phyloP scores from a whole-genome alignment of 305 asterid species.

The Fraxinus platypoda region DNA sequence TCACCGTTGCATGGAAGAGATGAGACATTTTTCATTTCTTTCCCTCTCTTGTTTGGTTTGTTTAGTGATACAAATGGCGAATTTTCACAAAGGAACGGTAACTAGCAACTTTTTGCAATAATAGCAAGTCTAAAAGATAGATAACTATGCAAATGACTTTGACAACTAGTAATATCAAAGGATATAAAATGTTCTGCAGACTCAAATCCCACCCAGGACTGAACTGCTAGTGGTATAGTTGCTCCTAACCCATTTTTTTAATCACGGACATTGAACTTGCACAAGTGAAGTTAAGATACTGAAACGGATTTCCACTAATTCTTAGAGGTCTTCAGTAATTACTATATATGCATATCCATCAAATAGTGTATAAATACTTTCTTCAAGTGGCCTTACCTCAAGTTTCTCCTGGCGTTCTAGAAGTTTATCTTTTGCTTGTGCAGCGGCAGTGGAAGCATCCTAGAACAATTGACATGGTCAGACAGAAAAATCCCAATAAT shows the following conservation, averaged over 20 bases:
- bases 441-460: conserved; percentile 79
- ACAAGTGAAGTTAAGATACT: not conserved
- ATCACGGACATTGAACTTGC: not conserved
- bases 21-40: not conserved
- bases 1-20: not conserved
- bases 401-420: conserved; percentile 86
- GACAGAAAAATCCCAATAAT: conserved; percentile 24
- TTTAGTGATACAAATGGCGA: not conserved
- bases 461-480: conserved; percentile 35
- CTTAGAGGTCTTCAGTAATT: not conserved
- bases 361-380: not conserved
- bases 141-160: not conserved
- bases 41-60: not conserved
- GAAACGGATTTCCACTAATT: not conserved
- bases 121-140: not conserved
- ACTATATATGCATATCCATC: conserved; percentile 1
- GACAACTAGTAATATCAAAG: not conserved
- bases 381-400: conserved; percentile 51
- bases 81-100: not conserved
- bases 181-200: not conserved
- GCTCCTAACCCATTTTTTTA: not conserved
- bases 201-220: not conserved
- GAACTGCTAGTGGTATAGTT: not conserved
- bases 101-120: not conserved
- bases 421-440: conserved; percentile 84